Conservation (phyloP, 2,329 filamentous ascomycete genomes). For the Sporothrix brunneoviolacea region DNA sequence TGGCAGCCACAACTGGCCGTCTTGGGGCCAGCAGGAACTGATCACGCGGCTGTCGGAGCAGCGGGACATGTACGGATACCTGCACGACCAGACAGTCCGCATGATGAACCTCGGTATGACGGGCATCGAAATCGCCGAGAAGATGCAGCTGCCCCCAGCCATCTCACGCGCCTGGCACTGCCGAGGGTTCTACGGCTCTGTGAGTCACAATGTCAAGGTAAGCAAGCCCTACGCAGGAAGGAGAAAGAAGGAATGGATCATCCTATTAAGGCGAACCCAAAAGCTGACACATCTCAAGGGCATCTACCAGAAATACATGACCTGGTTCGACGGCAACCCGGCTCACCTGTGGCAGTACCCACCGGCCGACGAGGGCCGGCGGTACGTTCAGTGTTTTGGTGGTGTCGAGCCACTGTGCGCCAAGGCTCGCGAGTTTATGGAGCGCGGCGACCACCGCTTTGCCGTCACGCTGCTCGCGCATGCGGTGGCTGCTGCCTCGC, state of each 20-base stretch:
- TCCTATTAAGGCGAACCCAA: too few species aligned
- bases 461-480: constrained; percentile 8
- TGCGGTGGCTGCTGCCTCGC: background rate
- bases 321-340: constrained; percentile 9
- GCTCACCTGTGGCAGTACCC: constrained; percentile 9
- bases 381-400: constrained; percentile 1
- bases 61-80: constrained; percentile 9
- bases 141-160: constrained; percentile 4
- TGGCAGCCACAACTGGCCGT: constrained; percentile 10
- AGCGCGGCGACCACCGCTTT: constrained; percentile 5
- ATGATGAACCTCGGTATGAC: constrained; percentile 8
- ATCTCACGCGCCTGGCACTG: constrained; percentile 7
- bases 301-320: constrained; percentile 9
- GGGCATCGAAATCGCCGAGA: constrained; percentile 4
- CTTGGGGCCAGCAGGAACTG: background rate
- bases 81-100: constrained; percentile 11
- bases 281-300: too few species aligned
- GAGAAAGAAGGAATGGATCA: too few species aligned
- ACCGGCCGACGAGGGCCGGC: constrained; percentile 1
- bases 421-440: background rate
- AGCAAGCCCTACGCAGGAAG: too few species aligned
- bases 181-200: constrained; percentile 7
- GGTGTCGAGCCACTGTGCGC: background rate
- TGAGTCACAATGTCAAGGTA: constrained; percentile 12
- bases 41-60: background rate